Conservation (phyloP, 345 rosid genomes). For the Viola odorata region DNA sequence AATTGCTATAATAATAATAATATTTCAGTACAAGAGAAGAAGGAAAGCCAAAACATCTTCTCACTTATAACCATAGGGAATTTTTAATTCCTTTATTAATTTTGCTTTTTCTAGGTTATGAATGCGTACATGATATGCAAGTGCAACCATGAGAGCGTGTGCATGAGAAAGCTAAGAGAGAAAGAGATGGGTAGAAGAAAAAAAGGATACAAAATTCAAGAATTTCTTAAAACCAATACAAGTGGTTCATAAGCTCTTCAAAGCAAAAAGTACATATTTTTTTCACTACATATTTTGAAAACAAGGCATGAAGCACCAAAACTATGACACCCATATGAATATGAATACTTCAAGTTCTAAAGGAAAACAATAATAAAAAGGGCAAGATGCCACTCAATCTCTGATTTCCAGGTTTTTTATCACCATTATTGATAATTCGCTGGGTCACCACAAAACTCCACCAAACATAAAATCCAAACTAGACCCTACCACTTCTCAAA, state of each 20-base stretch:
- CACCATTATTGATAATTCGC: constrained; percentile 39
- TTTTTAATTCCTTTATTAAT: too few relatives aligned
- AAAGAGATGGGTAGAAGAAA: too few relatives aligned
- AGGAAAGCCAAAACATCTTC: too few relatives aligned
- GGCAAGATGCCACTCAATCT: constrained; percentile 29
- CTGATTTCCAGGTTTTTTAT: constrained; percentile 19
- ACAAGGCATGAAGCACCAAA: constrained; percentile 16
- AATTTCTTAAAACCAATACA: constrained; percentile 13
- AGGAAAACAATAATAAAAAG: constrained; percentile 17
- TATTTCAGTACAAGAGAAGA: too few relatives aligned
- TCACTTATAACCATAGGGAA: too few relatives aligned
- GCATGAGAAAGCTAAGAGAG: too few relatives aligned
- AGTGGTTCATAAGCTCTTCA: constrained; percentile 27
- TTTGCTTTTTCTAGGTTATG: too few relatives aligned
- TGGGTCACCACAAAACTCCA: constrained; percentile 28
- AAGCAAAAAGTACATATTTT: too few relatives aligned
- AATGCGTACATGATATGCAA: too few relatives aligned
- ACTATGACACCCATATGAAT: constrained; percentile 35
- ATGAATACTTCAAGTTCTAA: constrained; percentile 31
- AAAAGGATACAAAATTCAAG: too few relatives aligned
- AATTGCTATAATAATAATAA: too few relatives aligned
- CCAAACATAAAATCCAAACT: constrained; percentile 23
- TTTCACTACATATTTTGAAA: constrained; percentile 22
- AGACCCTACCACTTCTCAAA: constrained; percentile 38
- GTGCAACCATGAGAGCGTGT: too few relatives aligned